Base-by-base conservation (phyloP, 495 filamentous ascomycete species). In the Rostrohypoxylon terebratum region DNA sequence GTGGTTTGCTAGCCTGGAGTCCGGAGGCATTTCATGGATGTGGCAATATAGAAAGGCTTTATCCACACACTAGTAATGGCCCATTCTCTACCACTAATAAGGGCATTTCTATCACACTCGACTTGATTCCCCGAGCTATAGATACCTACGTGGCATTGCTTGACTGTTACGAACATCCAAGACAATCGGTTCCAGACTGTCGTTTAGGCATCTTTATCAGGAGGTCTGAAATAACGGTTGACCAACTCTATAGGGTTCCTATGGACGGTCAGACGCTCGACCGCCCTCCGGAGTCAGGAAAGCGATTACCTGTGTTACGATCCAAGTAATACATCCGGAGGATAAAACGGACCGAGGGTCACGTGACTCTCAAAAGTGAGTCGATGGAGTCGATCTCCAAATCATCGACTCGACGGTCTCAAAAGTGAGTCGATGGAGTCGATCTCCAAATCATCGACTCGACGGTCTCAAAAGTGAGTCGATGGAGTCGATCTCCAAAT, bases 51-150 rank as follows among this genome's bases (percentile, higher is more conserved):
- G 34, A n/a, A n/a, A 34, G 13, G 1, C 0, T 13, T 3, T 1
- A 28, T 4, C 1, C 4, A 0, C 47, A 23, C 47, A 1, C 8
- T 4, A 25, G 48, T 3, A 53, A 31, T 53, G 28, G 48, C 11
- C 21, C 48, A n/a, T 53, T 31, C 13, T 53, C 48, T 13, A 53
- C 31, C 23, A 53, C 48, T 31, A 53, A 53, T 31, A 31, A 23
- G 14, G 48, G 48, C 10, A 4, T 53, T n/a, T 53, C 23, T n/a
- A 53, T 53, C 48, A 53, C 48, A 1, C 48, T 53, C 1, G 28
- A 53, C 10, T 31, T 53, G 48, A 53, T 13, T 4, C 48, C 48
- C 10, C 31, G 48, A 23, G 6, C 13, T 0, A 23, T n/a, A 4
- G 23, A 53, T 53, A 53, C 48, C 4, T 53, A 53, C 31, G n/a